These are phyloP conservation scores for Aspergillus ruber DNA, from an alignment of 2,329 filamentous ascomycete genomes.

Conservation along the genomic window DNA sequence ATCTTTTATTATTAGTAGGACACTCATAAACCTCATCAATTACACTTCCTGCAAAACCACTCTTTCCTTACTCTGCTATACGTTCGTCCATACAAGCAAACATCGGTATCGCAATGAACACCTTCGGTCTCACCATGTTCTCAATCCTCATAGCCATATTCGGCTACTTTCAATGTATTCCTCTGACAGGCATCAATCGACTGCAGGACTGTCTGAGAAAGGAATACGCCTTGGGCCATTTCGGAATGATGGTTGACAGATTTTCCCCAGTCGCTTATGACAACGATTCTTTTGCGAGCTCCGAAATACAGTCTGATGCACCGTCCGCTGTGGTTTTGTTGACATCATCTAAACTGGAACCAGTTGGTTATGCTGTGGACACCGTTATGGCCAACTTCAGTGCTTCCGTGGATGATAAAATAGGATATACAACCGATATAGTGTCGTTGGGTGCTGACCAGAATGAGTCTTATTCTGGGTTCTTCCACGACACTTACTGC, in stretches of 20 bases:
- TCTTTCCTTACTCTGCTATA: too few species aligned
- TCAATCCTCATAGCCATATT: neutral
- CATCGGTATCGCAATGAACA: neutral
- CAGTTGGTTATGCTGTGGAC: neutral
- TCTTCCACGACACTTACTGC: neutral
- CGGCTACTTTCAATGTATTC: neutral
- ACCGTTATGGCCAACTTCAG: neutral
- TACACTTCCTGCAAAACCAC: too few species aligned
- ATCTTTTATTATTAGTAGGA: too few species aligned
- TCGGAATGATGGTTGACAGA: neutral
- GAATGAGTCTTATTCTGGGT: neutral
- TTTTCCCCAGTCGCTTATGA: neutral
- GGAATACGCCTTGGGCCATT: neutral
- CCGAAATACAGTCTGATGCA: neutral
- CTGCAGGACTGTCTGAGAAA: neutral
- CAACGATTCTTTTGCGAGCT: neutral
- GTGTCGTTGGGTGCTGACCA: neutral
- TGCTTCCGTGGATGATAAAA: neutral
- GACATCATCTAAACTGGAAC: neutral
- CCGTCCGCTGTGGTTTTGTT: neutral
- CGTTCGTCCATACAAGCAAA: too few species aligned
- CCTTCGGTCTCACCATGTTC: neutral
- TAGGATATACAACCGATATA: neutral
- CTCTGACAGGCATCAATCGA: neutral
- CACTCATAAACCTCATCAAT: too few species aligned